Evolutionary conservation across 2,329 filamentous ascomycete species (phyloP), one percentile per base, ranked within the genome.

Genomic region (Alternaria ethzedia): DNA sequence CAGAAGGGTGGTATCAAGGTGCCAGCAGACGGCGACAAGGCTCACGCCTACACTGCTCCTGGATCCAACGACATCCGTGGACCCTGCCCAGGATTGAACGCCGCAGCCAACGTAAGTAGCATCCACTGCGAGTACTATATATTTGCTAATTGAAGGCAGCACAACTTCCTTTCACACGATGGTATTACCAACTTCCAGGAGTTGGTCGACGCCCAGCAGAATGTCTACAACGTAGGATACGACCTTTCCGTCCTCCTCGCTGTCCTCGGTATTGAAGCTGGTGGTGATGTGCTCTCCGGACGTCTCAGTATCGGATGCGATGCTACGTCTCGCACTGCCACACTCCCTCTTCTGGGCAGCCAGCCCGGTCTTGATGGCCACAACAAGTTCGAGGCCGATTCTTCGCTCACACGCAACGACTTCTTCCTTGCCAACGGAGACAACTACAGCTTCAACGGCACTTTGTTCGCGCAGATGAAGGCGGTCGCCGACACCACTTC

Each of bases 291-390:
- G 4, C 70, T 81, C 25, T 83, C 81, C 15, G 69, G 76, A 55
- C 82, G 82, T 70, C 74, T 83, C 6, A 82, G 79, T 45, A 82
- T 83, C 50, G 81, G 81, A n/a, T 83, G 82, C 47, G 81, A 84
- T 65, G 81, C 82, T 21, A 83, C 82, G 3, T 76, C 69, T 6
- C 75, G 81, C 8, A 83, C 82, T 10, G 81, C 81, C 1, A 63
- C 28, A 47, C 46, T 63, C n/a, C 66, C 68, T 28, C 58, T 70
- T 25, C 67, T 75, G 6, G 82, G 81, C 49, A 70, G 68, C 30
- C 76, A 83, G 68, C 81, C 80, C 10, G 82, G 82, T 54, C 75
- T 83, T 8, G 77, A 82, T 36, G 81, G 78, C 28, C 82, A 83
- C 70, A 82, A 83, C 64, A 83, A 83, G 70, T 83, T 82, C 56